Evolutionary conservation across 2,329 filamentous ascomycete species (phyloP).

Genomic region (Berkeleyomyces basicola): DNA sequence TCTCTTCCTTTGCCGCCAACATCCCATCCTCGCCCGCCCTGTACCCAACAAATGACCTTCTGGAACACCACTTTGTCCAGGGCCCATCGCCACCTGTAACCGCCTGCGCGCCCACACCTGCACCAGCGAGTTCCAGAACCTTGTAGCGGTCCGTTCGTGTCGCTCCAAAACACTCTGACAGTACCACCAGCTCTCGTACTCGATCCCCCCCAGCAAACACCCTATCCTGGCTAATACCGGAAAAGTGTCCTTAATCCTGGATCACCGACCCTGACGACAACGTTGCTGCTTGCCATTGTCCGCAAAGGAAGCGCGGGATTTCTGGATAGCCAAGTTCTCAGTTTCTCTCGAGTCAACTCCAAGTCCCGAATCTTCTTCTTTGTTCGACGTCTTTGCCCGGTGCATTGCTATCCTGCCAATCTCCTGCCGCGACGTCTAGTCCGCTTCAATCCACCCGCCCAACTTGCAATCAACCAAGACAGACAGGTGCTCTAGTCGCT

Average conservation of each 20-base stretch:
- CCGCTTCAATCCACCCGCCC: neutral
- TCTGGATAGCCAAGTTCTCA: neutral
- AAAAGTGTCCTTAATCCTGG: constrained; percentile 14
- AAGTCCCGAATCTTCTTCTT: neutral
- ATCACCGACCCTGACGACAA: neutral
- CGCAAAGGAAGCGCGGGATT: neutral
- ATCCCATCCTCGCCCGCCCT: no score
- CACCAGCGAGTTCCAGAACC: neutral
- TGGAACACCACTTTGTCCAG: neutral
- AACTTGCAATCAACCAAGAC: neutral
- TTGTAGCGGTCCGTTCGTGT: neutral
- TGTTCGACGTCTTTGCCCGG: neutral
- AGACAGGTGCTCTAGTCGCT: neutral
- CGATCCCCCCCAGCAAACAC: neutral
- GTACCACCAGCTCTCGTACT: neutral
- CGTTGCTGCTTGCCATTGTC: neutral
- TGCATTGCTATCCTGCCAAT: neutral
- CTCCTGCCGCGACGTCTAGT: neutral
- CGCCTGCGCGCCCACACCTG: neutral
- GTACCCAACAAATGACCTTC: neutral
- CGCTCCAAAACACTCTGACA: neutral
- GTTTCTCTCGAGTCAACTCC: neutral
- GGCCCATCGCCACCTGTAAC: neutral
- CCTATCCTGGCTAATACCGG: constrained; percentile 6
- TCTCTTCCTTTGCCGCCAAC: no score